These are phyloP conservation scores for Fusarium luffae DNA, from an alignment of 2,329 filamentous ascomycete genomes.

Conservation along the genomic window DNA sequence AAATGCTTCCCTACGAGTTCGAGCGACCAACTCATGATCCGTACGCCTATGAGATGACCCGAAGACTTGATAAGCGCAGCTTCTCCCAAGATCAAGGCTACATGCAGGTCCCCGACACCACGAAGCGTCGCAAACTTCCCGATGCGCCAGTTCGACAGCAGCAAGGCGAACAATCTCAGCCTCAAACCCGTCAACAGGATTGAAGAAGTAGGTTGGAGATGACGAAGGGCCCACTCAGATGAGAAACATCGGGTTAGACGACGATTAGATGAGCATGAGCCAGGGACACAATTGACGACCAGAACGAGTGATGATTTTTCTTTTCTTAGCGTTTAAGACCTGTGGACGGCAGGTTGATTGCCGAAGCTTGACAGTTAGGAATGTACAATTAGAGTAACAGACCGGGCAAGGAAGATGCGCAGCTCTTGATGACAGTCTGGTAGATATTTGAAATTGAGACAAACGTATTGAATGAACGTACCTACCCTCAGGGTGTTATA, in stretches of 20 bases:
- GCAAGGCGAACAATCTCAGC: not conserved
- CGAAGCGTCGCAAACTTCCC: conserved; percentile 28
- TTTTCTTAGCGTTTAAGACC: conserved; percentile 4
- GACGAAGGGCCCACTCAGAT: not conserved
- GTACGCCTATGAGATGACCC: not conserved
- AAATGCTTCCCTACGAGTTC: conserved; percentile 23
- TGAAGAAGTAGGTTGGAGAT: not conserved
- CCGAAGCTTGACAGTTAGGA: conserved; percentile 8
- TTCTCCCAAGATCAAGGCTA: not conserved
- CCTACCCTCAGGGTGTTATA: too few relatives aligned
- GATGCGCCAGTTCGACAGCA: not conserved
- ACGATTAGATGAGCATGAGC: not conserved
- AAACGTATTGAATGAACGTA: not conserved
- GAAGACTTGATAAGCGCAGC: conserved; percentile 7
- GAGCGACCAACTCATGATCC: not conserved
- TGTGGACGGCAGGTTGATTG: conserved; percentile 10
- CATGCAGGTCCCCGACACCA: not conserved
- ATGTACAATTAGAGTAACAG: conserved; percentile 13
- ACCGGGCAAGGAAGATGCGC: not conserved
- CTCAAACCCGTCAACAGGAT: not conserved
- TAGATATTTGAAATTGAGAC: not conserved
- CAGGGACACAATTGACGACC: not conserved
- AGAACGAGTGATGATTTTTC: not conserved
- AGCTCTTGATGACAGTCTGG: conserved; percentile 9
- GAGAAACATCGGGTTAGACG: not conserved